A percentile compares a stretch with the other conserved stretches of the same genome.
These are phyloP conservation scores for Epichloe sibirici DNA, from an alignment of 2,329 filamentous ascomycete species.

Conservation along the genomic window DNA sequence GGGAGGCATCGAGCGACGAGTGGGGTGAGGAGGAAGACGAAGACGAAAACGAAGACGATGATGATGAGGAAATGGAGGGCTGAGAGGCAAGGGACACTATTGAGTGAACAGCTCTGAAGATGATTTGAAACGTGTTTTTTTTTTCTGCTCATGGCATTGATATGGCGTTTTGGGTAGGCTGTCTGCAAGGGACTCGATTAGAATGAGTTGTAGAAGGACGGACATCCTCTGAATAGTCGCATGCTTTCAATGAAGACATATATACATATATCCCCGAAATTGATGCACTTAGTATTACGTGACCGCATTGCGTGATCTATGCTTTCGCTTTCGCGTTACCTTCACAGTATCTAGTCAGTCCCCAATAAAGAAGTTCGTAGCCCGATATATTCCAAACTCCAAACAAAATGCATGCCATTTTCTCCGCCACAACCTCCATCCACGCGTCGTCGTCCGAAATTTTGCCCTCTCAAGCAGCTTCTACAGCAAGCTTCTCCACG, in stretches of 20 bases:
- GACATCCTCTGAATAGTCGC: background rate
- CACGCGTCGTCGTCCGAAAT: background rate
- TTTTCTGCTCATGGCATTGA: conserved; percentile 7
- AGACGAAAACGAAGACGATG: conserved; percentile 35
- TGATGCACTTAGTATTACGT: background rate
- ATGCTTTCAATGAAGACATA: background rate
- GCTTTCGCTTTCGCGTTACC: background rate
- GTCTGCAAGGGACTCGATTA: background rate
- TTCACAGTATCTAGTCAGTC: background rate
- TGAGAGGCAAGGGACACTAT: conserved; percentile 5
- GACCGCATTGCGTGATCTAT: background rate
- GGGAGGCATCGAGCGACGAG: conserved; percentile 41
- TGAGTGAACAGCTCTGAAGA: background rate
- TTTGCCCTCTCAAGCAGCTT: conserved; percentile 24
- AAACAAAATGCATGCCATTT: background rate
- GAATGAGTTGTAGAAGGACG: background rate
- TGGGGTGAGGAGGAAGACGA: conserved; percentile 34
- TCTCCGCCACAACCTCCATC: too few relatives aligned
- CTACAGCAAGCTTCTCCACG: conserved; percentile 61
- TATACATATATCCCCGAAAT: background rate
- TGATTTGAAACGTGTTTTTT: background rate
- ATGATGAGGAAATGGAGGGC: conserved; percentile 46
- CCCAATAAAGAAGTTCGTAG: background rate
- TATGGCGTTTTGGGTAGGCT: conserved; percentile 12
- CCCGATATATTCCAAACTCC: conserved; percentile 3